A percentile compares a stretch with the other conserved stretches of the same genome.
Conservation (phyloP, 2,329 filamentous ascomycete genomes). For the Fusarium sp. region DNA sequence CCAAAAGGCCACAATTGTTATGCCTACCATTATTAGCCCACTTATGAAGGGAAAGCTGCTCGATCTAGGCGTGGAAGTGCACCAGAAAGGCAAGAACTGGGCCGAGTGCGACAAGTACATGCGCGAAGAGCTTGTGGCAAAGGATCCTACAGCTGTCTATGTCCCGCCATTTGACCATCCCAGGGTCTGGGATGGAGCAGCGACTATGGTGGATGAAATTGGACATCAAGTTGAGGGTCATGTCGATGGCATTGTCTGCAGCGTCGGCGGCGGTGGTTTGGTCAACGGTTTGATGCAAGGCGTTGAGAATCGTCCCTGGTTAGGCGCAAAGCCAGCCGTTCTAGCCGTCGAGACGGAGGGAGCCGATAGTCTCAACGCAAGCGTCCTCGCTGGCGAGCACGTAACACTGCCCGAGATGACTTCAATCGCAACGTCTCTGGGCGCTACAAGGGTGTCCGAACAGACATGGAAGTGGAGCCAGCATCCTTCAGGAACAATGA, state of each 20-base stretch:
- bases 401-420: constrained; percentile 78
- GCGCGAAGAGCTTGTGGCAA: constrained; percentile 66
- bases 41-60: constrained; percentile 79
- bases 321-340: constrained; percentile 60
- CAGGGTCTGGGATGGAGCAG: constrained; percentile 75
- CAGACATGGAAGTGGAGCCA: constrained; percentile 75
- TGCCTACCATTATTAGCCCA: constrained; percentile 73
- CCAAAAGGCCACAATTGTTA: constrained; percentile 78
- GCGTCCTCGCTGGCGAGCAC: constrained; percentile 67
- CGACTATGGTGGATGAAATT: constrained; percentile 67
- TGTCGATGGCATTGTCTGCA: constrained; percentile 79
- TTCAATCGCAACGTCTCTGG: constrained; percentile 79
- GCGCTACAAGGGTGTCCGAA: constrained; percentile 77
- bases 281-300: constrained; percentile 81
- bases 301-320: constrained; percentile 62
- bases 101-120: constrained; percentile 77
- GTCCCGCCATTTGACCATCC: constrained; percentile 78
- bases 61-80: constrained; percentile 75
- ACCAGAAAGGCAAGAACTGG: constrained; percentile 76
- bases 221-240: constrained; percentile 56
- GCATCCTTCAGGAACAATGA: constrained; percentile 51
- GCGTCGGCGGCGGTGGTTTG: constrained; percentile 83
- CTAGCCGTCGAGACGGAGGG: constrained; percentile 82
- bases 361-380: constrained; percentile 75
- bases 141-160: constrained; percentile 69